Base-by-base conservation (phyloP, 1,284 basidiomycete genomes). In the Rhodotorula mucilaginosa region DNA sequence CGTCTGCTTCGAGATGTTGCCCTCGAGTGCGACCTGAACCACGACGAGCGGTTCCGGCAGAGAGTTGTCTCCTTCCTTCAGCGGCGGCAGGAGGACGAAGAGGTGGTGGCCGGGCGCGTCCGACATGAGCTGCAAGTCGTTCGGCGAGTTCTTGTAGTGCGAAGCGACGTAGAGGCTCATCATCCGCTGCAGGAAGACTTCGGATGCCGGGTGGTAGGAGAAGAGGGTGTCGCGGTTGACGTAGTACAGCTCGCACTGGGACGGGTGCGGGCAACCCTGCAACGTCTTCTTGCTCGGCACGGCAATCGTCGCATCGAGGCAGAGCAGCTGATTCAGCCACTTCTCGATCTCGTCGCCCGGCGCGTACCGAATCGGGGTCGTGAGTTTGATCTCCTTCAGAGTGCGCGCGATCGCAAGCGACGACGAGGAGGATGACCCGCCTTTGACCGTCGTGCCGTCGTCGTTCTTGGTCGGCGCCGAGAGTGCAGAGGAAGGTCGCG, bases 121-220 rank as follows among this genome's bases (percentile, higher is more conserved):
- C 13, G 91, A 93, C 81, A 99, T 88, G 67, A 99, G 87, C 81
- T 99, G 96, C 58, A 99, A 85, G 80, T 99, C 97, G 81, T 99
- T 99, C 29, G 97, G 97, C 80, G 95, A 92, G 82, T 99, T 99
- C 83, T 99, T 99, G 85, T 99, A 99, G 82, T 99, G 97, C 63
- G 89, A 90, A 1, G 96, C 92, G 65, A 99, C 95, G 82, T 97
- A 99, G 2, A 99, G 85, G 8, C 92, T 90, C 94, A 98, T 97
- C 90, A 99, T 94, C 59, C 95, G 88, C 82, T 99, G 97, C 58
- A 99, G 85, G 84, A 99, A 99, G 29, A 91, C 86, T 81, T 99
- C 97, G 7, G 92, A 94, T 6, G 95, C 96, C 1, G 96, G 93
- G 81, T 99, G 95, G 83, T 90, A 99, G 78, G 90, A 93, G 86